Base-by-base conservation (phyloP, 2,329 filamentous ascomycete species). In the Aureobasidium namibiae region DNA sequence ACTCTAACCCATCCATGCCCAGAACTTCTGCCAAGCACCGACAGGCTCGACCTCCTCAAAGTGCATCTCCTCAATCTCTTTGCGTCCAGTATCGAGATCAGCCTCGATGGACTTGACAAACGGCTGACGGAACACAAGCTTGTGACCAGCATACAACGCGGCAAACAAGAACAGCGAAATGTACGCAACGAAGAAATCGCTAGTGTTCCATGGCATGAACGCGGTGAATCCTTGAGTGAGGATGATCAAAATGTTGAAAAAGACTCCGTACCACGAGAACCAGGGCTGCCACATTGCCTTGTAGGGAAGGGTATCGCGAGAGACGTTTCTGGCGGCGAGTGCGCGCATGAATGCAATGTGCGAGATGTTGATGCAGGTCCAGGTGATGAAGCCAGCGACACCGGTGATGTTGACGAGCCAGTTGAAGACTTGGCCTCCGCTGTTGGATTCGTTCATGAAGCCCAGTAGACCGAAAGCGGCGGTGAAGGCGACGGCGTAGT, bases 141-240 rank as follows among this genome's bases (percentile, higher is more conserved):
- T 94, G 84, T 87, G 92, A 7, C 81, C 82, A 4, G 86, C 46
- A 68, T 83, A 92, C 2, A 92, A 73, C 0, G 85, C 65, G 0
- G 87, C 88, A 67, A 89, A 45, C 42, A 45, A 90, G 2, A 90
- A 73, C 6, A 81, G 81, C 50, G 92, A 81, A 78, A 85, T 82
- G 70, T 92, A 92, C 3, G 73, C 75, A 70, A 91, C 90, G 24
- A 94, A 72, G 69, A 94, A 94, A 7, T 81, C 83, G 8, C 85
- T 79, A 0, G 88, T 69, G 61, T 83, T 79, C 89, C 87, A 92
- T 4, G 80, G 78, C 3, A 75, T 70, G 42, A 75, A 75, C 0
- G 72, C 70, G 4, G 71, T 74, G 61, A 75, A 75, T 14, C 3
- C 77, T 78, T 0, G 86, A 82, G 72, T 75, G 9, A 76, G 54